Conservation (phyloP, 352 stramenopile genomes). For the Phytopythium oedochilum region DNA sequence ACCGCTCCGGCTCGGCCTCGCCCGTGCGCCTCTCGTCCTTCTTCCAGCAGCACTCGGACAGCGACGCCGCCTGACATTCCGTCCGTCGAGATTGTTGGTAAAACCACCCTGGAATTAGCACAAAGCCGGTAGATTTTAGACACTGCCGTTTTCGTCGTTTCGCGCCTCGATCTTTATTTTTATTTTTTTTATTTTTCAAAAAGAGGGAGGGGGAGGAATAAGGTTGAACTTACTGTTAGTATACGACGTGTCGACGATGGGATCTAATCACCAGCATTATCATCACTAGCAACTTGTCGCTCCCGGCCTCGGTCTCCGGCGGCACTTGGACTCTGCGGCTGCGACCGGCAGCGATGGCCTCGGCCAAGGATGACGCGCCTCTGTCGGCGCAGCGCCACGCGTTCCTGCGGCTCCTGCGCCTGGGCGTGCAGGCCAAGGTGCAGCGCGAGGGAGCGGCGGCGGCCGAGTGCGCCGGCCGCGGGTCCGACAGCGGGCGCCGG, state of each 20-base stretch:
- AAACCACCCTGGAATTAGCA: not conserved
- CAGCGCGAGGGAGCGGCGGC: slow-evolving; percentile 11
- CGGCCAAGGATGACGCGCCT: not conserved
- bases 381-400: slow-evolving; percentile 5
- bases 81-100: no score
- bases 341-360: not conserved
- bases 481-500: not conserved
- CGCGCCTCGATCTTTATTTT: no score
- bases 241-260: no score
- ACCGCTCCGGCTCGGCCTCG: slow-evolving; percentile 41
- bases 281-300: no score
- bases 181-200: no score
- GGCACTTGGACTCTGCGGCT: not conserved
- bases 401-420: slow-evolving; percentile 57
- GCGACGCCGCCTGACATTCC: no score
- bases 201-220: not conserved
- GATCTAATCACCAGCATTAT: no score
- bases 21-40: slow-evolving; percentile 90
- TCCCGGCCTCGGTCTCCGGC: no score
- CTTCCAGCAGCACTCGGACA: slow-evolving; percentile 54
- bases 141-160: not conserved
- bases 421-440: slow-evolving; percentile 57
- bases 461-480: not conserved
- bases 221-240: slow-evolving; percentile 1
- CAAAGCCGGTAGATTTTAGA: not conserved